Base-by-base conservation (phyloP, 495 filamentous ascomycete species). In the Podospora conica region DNA sequence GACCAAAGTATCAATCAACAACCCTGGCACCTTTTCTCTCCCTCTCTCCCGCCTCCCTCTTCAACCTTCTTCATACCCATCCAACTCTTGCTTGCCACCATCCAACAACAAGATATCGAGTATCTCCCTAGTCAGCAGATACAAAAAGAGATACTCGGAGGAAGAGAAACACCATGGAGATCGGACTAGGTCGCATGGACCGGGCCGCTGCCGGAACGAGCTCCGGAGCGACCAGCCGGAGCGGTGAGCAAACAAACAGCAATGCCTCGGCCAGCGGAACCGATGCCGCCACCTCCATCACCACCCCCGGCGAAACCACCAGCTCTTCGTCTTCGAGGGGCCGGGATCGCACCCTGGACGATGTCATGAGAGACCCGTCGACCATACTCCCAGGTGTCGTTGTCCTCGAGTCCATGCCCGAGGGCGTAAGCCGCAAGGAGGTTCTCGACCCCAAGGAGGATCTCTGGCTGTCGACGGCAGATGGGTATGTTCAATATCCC, bases 401-500 rank as follows among this genome's bases (percentile, higher is more conserved):
- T 21, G 71, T 78, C 24, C 55, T 79, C 20, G 71, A 79, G 12
- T 63, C 72, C 1, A n/a, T 75, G 31, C 67, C 75, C 31, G 65
- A 68, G 18, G 67, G 63, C 3, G 18, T 54, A 18, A 24, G 60
- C 27, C 64, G 69, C 22, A 69, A 66, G 21, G 75, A 76, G 24
- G 48, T 55, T 4, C 65, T 77, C 25, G 75, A 82, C 61, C 77
- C 78, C 21, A 79, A 77, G 66, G 77, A 78, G 58, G 80, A 82
- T 68, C 71, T 82, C 23, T 81, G 79, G 77, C 59, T 81, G 55
- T 77, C 73, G 28, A 81, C 77, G 18, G 76, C 72, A 31, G 78
- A 81, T 65, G 80, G 79, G 80, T 83, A 69, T 78, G 77, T 71
- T 64, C 9, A 57, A 21, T 1, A 3, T 9, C 55, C 55, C 20